Evolutionary conservation across 2,329 filamentous ascomycete species (phyloP), one percentile per base, ranked within the genome.

Genomic region (Scleromitrula shiraiana): DNA sequence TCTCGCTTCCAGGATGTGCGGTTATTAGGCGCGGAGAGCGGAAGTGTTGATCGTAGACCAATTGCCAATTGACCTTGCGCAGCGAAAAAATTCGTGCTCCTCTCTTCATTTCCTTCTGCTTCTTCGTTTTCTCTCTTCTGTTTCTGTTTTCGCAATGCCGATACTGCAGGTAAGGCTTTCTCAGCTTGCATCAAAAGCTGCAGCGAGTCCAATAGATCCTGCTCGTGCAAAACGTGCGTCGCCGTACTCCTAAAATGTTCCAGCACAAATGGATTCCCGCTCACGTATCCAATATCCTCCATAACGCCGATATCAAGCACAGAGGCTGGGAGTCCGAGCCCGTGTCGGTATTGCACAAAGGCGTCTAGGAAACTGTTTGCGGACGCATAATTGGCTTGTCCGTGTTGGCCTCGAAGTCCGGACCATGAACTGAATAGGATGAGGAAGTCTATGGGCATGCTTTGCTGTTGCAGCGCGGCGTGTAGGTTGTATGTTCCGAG

Each of bases 311-410:
- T 20, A 12, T 33, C 29, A 14, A 44, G 15, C 5, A 29, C n/a
- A 19, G 22, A 15, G 19, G 41, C 41, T 14, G 15, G 14, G 19
- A 44, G 29, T 5, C 29, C 29, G 5, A 35, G 29, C 3, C 17
- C 14, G 20, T 36, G 41, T 5, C 41, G 19, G 12, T 44, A 44
- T 17, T 5, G n/a, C 5, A 29, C 41, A 12, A 44, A 44, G 12
- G 29, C 19, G 14, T 74, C 68, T 2, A 74, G 61, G 63, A 70
- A 76, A 26, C 66, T 66, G 56, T 76, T 76, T 23, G 68, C 73
- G 0, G 72, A 70, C 2, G 69, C 66, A 57, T 80, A 80, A 2
- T 74, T 72, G 5, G 73, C 52, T 38, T 70, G 67, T 0, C 57
- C 61, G 0, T 54, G 56, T 9, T 61, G 61, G 0, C 68, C 68